Base-by-base conservation (phyloP, 305 asterid species). In the Fraxinus ornus region DNA sequence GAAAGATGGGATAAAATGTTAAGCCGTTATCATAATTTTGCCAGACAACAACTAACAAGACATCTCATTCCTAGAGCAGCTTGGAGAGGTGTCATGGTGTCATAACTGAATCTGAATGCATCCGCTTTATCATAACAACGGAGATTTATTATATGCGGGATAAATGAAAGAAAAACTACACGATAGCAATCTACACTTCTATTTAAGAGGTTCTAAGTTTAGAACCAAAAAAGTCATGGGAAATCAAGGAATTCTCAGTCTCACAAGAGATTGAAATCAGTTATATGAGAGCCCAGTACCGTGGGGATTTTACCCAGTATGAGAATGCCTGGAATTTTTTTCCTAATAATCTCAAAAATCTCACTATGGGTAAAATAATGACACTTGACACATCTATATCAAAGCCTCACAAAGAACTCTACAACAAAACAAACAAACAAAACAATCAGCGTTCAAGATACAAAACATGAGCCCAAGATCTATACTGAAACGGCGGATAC, bases 1-100 rank as follows among this genome's bases (percentile, higher is more conserved):
- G 22, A n/a, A n/a, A 17, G 24, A 17, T 52, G 64, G 64, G 64
- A 17, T 47, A 47, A 47, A 47, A 47, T 47, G 57, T 47, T 47
- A 13, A 15, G 57, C 19, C 57, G 2, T 47, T 13, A 0, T 47
- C 57, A 13, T 47, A 41, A 41, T 41, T 41, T 41, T 41, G 49
- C 15, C 49, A 2, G 15, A 41, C 12, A 13, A 47, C 57, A 15
- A 47, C 7, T 4, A 13, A 1, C 57, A 13, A 47, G 57, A 13
- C 57, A 13, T 3, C 82, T 84, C 80, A 87, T 88, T 80, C 90
- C 86, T 76, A 94, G 78, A 77, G 97, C 98, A 83, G 96, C 98
- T 90, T 92, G 97, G 52, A 94, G 86, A 75, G 97, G 97, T 28
- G 93, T 89, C 99, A 94, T 86, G 84, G 86, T 84, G 74, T 90